Evolutionary conservation across 768 basidiomycete species (phyloP), one percentile per base, ranked within the genome.

Genomic region (Tricholoma terreum): DNA sequence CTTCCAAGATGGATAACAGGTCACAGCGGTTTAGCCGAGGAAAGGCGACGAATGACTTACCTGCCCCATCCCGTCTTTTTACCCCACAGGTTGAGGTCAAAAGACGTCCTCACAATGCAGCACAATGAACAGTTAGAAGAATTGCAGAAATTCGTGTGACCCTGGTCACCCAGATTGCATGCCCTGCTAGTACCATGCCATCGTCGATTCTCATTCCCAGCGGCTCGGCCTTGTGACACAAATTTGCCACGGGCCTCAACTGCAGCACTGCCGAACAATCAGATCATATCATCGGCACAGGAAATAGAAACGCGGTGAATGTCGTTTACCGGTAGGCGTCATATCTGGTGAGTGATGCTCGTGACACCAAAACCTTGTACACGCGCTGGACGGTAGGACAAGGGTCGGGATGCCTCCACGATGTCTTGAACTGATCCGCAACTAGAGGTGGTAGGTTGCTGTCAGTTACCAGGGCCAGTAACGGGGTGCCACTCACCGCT

Each of bases 51-150:
- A 6, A 36, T 9, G 38, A 59, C 75, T 52, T 65, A 82, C 83
- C 86, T 81, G 64, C 87, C 87, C 84, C 85, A 88, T 15, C 84
- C 83, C 3, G 85, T 86, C 74, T 87, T 86, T 72, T 84, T 85
- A 9, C 85, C 85, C 64, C 80, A 86, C 9, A 83, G 74, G 53
- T 75, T 78, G 59, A 89, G 65, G 63, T 86, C 84, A 55, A 80
- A 89, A 4, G 87, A 88, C 0, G 82, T 84, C 49, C 75, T 77
- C 54, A 88, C 74, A 63, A 89, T 88, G 49, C 73, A 77, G 61
- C 87, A 89, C 40, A 89, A 71, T 1, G 84, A 80, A 61, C 87
- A 89, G 10, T 75, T 80, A 1, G 74, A 45, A 6, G 83, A 80
- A n/a, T 77, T 64, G 65, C 87, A 89, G 34, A 84, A 76, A 46